phyloP scores from a whole-genome alignment of 441 rosid species.

The Metrosideros polymorpha region DNA sequence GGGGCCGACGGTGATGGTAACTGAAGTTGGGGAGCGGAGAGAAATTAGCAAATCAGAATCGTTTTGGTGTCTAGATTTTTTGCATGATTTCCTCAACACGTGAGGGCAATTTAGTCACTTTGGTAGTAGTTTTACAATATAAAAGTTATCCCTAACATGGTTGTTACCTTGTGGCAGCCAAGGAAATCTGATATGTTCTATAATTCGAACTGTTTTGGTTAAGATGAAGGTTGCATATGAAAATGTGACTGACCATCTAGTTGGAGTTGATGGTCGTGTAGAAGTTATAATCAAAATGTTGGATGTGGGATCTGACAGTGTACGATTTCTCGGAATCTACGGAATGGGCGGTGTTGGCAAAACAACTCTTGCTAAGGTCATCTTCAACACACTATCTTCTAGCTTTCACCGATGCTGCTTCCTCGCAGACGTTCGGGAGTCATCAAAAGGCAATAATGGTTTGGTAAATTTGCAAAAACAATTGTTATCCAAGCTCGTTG shows the following conservation, averaged over 20 bases:
- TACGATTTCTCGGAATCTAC: not conserved
- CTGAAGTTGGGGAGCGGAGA: not conserved
- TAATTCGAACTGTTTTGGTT: not conserved
- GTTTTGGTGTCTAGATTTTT: not conserved
- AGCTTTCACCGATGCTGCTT: not conserved
- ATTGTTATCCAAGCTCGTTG: not conserved
- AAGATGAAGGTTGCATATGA: not conserved
- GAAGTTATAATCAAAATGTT: not conserved
- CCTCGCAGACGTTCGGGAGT: not conserved
- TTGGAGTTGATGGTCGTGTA: not conserved
- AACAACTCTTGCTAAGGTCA: not conserved
- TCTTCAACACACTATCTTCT: not conserved
- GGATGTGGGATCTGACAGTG: not conserved
- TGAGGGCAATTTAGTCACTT: not conserved
- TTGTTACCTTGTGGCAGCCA: not conserved
- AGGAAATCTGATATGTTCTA: rapidly evolving
- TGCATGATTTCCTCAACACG: not conserved
- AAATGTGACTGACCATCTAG: not conserved
- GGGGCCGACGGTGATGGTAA: not conserved
- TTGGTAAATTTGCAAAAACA: rapidly evolving
- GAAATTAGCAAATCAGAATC: not conserved
- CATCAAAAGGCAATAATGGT: not conserved
- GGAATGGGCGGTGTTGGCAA: not conserved
- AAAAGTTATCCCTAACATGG: not conserved
- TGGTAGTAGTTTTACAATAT: not conserved